Conservation (phyloP, 2,329 filamentous ascomycete species). For the Davidsoniella australis region DNA sequence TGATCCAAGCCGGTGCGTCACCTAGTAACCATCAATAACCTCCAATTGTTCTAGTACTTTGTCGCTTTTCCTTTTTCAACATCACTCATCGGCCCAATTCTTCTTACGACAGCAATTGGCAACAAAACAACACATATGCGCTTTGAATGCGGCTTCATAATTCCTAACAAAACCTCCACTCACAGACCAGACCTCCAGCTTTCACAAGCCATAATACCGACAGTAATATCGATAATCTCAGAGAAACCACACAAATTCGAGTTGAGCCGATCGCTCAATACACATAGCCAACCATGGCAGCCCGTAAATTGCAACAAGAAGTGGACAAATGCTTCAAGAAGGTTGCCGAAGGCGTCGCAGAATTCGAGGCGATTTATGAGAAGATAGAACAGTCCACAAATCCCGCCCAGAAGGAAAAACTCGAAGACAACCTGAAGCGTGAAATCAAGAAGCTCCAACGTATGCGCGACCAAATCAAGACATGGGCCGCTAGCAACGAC, state of each 20-base stretch:
- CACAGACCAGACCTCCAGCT: neutral
- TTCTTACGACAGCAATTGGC: neutral
- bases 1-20: neutral
- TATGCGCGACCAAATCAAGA: conserved; percentile 96
- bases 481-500: conserved; percentile 95
- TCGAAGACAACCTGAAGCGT: conserved; percentile 93
- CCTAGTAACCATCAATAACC: too few species aligned
- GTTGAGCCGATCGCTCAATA: conserved; percentile 13
- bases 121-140: neutral
- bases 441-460: conserved; percentile 99
- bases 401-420: conserved; percentile 90
- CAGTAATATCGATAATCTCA: neutral
- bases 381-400: conserved; percentile 92
- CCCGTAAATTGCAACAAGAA: conserved; percentile 91
- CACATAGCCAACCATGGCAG: conserved; percentile 51
- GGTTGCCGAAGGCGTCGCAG: conserved; percentile 77
- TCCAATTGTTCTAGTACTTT: neutral
- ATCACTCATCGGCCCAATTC: neutral
- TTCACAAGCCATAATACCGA: neutral
- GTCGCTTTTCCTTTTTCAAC: neutral
- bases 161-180: neutral
- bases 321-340: conserved; percentile 99
- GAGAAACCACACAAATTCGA: conserved; percentile 1
- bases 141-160: neutral
- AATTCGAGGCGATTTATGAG: conserved; percentile 91